Evolutionary conservation across 345 rosid genomes (phyloP).

Genomic region (Eucalyptus victrix): DNA sequence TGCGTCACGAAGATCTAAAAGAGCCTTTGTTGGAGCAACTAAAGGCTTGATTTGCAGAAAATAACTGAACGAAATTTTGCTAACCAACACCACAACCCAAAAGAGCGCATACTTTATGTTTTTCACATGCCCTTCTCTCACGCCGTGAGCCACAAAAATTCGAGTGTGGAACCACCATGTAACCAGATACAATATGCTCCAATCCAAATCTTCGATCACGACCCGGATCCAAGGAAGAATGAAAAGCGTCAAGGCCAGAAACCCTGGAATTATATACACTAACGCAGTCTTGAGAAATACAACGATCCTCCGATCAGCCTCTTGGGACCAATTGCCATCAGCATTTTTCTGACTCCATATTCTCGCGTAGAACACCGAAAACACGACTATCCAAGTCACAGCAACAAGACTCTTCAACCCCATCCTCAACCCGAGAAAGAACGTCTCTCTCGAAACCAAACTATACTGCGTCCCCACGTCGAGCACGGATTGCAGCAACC

Average conservation of each 20-base stretch:
- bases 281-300: conserved; percentile 53
- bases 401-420: conserved; percentile 59
- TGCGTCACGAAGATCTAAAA: conserved; percentile 9
- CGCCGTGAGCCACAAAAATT: conserved; percentile 71
- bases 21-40: conserved; percentile 52
- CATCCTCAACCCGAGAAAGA: conserved; percentile 57
- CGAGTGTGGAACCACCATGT: conserved; percentile 90
- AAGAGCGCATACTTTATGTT: conserved; percentile 66
- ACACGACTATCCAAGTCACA: conserved; percentile 59
- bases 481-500: conserved; percentile 62
- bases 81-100: conserved; percentile 47
- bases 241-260: conserved; percentile 55
- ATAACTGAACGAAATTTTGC: conserved; percentile 75
- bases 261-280: conserved; percentile 59
- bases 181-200: conserved; percentile 37
- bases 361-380: conserved; percentile 59
- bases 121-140: conserved; percentile 74
- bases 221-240: conserved; percentile 78
- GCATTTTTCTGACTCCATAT: conserved; percentile 73
- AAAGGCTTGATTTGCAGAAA: conserved; percentile 71
- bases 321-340: conserved; percentile 42
- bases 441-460: conserved; percentile 57
- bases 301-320: conserved; percentile 43
- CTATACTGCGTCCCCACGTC: conserved; percentile 92
- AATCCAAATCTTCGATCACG: conserved; percentile 55